Evolutionary conservation across 495 filamentous ascomycete genomes (phyloP).

Genomic region (Amphirosellinia nigrospora): DNA sequence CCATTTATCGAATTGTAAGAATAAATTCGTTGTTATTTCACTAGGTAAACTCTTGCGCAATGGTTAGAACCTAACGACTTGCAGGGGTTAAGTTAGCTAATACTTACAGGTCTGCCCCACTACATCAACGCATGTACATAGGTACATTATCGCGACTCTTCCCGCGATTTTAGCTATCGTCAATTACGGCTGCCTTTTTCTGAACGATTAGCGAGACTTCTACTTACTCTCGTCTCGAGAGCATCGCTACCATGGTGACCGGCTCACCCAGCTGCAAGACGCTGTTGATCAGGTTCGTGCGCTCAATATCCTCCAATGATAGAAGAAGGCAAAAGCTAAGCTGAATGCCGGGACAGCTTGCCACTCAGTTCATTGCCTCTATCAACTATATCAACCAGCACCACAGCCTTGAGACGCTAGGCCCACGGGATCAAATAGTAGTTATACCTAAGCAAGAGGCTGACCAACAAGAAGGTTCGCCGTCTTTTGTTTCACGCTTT

Average conservation of each 20-base stretch:
- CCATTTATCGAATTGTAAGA: not conserved
- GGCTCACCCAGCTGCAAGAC: slow-evolving; percentile 92
- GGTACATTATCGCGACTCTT: not conserved
- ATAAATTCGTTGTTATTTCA: not conserved
- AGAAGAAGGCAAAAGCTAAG: not conserved
- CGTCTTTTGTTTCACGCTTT: not conserved
- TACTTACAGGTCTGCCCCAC: not conserved
- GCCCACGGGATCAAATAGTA: slow-evolving; percentile 61
- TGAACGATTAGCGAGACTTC: not conserved
- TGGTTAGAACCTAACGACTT: not conserved
- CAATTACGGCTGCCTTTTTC: not conserved
- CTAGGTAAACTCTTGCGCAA: not conserved
- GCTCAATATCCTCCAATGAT: not conserved
- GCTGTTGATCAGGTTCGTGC: slow-evolving; percentile 81
- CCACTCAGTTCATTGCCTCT: slow-evolving; percentile 86
- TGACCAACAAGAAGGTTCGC: slow-evolving; percentile 47
- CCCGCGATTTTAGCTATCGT: not conserved
- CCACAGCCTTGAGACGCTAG: slow-evolving; percentile 75
- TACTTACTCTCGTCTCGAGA: no score
- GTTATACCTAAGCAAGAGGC: slow-evolving; percentile 58
- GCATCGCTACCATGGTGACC: slow-evolving; percentile 72
- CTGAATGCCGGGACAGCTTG: slow-evolving; percentile 62
- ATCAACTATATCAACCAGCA: slow-evolving; percentile 83
- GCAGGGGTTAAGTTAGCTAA: not conserved
- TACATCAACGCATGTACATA: not conserved